These are phyloP conservation scores for Capillidium rhysosporum DNA, from an alignment of 371 early-diverging fungal genomes.

Conservation along the genomic window DNA sequence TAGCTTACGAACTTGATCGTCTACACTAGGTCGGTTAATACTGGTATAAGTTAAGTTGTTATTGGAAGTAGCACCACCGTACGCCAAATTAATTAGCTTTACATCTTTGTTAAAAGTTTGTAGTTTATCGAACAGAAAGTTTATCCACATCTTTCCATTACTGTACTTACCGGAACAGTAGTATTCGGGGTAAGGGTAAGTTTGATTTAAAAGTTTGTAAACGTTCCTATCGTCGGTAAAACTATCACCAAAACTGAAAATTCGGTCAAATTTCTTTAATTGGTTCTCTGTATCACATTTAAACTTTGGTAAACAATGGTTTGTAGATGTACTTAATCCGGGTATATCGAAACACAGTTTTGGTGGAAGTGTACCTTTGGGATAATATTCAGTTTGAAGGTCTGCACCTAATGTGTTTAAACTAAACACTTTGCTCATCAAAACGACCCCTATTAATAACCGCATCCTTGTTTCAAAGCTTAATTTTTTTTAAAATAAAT, in stretches of 20 bases:
- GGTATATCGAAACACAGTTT: too few relatives aligned
- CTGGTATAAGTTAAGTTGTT: constrained; percentile 7
- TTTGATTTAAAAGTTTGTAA: neutral
- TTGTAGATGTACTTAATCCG: too few relatives aligned
- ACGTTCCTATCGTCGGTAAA: constrained; percentile 2
- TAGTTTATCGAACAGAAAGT: constrained; percentile 16
- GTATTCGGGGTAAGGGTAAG: constrained; percentile 10
- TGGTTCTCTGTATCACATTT: too few relatives aligned
- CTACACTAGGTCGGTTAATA: neutral
- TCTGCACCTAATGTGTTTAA: too few relatives aligned
- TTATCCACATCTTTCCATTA: constrained; percentile 33
- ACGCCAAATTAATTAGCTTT: constrained; percentile 19
- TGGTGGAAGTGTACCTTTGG: too few relatives aligned
- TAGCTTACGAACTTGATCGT: neutral
- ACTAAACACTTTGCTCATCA: too few relatives aligned
- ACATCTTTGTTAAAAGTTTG: constrained; percentile 8
- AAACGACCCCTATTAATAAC: too few relatives aligned
- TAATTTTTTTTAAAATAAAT: too few relatives aligned
- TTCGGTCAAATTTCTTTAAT: neutral
- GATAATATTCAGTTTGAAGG: too few relatives aligned
- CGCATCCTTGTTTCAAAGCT: too few relatives aligned
- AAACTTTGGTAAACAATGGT: too few relatives aligned
- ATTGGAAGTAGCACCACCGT: constrained; percentile 30
- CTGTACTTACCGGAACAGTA: constrained; percentile 25
- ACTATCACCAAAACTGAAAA: constrained; percentile 4